phyloP scores from a whole-genome alignment of 495 filamentous ascomycete genomes.

The Tuber aestivum region DNA sequence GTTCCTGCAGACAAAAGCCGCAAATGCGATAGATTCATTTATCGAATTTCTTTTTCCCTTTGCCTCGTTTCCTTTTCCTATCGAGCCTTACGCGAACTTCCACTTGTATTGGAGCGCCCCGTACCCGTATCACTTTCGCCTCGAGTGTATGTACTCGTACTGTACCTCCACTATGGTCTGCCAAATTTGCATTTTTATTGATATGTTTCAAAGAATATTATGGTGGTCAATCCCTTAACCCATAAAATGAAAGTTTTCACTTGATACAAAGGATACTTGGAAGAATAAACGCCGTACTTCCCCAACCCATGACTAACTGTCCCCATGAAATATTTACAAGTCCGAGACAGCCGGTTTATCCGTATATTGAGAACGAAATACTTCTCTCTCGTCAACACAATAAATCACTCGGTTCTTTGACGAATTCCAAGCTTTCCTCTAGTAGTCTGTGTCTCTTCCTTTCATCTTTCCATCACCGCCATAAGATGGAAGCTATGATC shows the following conservation, averaged over 20 bases:
- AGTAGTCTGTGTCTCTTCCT: background rate
- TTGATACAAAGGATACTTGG: background rate
- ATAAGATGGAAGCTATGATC: background rate
- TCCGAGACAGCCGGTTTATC: background rate
- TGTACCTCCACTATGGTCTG: background rate
- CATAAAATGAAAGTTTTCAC: background rate
- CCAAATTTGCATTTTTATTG: background rate
- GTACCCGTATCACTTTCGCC: background rate
- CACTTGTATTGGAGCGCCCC: background rate
- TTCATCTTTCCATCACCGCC: background rate
- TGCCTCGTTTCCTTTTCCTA: background rate
- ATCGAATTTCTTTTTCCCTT: background rate
- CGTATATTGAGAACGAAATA: background rate
- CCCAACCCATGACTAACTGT: background rate
- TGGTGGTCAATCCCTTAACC: background rate
- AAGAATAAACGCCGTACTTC: background rate
- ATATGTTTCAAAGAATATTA: background rate
- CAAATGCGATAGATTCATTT: background rate
- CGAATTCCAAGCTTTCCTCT: background rate
- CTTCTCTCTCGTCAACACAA: background rate
- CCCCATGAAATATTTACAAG: background rate
- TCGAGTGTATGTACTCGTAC: background rate
- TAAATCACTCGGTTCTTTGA: background rate
- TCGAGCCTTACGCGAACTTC: background rate
- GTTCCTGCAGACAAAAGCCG: slow-evolving; percentile 6